phyloP scores from a whole-genome alignment of 371 early-diverging fungal genomes.

The Haplosporangium sp. region DNA sequence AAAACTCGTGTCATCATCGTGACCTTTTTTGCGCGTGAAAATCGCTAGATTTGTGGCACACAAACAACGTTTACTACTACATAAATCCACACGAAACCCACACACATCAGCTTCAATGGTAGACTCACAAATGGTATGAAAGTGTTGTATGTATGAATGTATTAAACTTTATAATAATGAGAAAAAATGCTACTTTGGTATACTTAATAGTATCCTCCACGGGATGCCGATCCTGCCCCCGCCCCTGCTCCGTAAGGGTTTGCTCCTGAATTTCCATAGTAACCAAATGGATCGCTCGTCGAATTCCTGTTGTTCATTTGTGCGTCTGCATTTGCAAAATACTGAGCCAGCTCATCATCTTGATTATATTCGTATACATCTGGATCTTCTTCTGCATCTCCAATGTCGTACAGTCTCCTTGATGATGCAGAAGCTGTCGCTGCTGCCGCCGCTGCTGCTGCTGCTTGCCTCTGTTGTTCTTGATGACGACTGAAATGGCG shows the following conservation, averaged over 20 bases:
- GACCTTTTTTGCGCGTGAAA: background rate
- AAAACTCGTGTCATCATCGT: background rate
- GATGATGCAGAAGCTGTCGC: conserved; percentile 1
- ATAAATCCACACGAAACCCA: no score
- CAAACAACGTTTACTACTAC: no score
- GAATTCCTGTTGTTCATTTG: background rate
- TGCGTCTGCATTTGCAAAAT: conserved; percentile 40
- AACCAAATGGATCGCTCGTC: conserved; percentile 9
- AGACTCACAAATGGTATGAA: no score
- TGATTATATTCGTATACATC: conserved; percentile 39
- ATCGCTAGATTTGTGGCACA: no score
- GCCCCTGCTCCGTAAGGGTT: background rate
- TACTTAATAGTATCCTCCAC: conserved; percentile 4
- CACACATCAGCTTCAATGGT: no score
- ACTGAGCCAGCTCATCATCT: conserved; percentile 54
- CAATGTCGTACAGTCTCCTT: conserved; percentile 9
- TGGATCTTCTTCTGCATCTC: conserved; percentile 11
- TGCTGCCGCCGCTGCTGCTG: conserved; percentile 5
- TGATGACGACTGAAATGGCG: conserved; percentile 43
- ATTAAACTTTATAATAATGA: background rate
- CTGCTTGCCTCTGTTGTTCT: conserved; percentile 22
- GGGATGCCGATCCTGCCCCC: background rate
- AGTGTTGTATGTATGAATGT: background rate
- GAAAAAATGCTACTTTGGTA: background rate
- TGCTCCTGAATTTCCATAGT: background rate